Conservation (phyloP, 1,284 basidiomycete species). For the Leccinum fuscescens region DNA sequence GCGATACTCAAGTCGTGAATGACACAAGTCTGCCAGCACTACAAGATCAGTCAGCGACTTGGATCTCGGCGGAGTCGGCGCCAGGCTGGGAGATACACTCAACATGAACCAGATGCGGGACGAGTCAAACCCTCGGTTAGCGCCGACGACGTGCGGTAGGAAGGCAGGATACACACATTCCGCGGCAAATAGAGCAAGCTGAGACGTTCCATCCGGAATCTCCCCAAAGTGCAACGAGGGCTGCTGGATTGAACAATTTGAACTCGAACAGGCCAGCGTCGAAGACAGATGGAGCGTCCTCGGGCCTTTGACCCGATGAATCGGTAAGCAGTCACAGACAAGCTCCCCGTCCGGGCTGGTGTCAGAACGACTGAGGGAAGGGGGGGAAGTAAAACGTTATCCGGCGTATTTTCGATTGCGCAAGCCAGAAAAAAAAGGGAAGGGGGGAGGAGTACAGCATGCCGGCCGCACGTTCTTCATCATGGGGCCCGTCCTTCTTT, state of each 20-base stretch:
- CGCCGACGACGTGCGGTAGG: background rate
- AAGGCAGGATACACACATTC: background rate
- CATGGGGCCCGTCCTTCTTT: background rate
- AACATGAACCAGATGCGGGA: background rate
- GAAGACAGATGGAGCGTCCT: background rate
- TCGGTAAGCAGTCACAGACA: background rate
- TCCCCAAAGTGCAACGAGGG: no score
- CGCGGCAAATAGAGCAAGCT: background rate
- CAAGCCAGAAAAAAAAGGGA: background rate
- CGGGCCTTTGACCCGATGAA: background rate
- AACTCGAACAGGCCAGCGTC: background rate
- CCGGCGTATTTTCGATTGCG: background rate
- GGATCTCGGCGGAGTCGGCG: background rate
- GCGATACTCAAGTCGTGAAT: background rate
- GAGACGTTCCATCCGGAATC: background rate
- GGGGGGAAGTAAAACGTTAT: background rate
- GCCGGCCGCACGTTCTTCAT: background rate
- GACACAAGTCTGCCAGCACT: no score
- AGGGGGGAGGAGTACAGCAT: background rate
- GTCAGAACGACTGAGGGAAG: background rate
- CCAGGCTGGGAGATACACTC: background rate
- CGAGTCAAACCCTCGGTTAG: background rate
- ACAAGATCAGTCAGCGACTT: background rate
- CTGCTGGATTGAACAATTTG: background rate
- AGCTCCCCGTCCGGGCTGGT: background rate